Evolutionary conservation across 768 basidiomycete species (phyloP), one percentile per base, ranked within the genome.

Genomic region (Pulveroboletus sp.): DNA sequence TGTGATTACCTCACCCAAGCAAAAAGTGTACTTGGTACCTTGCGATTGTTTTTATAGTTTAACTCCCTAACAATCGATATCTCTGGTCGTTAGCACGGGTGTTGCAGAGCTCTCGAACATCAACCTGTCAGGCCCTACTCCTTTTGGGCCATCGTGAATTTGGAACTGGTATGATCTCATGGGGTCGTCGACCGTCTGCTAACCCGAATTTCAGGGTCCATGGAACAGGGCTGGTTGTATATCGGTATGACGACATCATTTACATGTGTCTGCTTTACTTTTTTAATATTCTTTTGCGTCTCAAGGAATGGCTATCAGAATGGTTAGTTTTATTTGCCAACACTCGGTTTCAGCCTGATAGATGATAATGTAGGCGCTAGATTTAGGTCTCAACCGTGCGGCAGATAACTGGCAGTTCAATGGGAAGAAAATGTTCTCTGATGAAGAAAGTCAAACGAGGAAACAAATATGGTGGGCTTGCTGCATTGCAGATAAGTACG

Each of bases 211-310:
- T 28, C 52, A 76, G 75, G 76, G 27, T 72, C 75, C 12, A 89
- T 90, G 85, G 85, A 89, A 52, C 84, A 88, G 62, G 88, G 86
- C 1, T 94, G 92, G 92, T 74, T 89, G 41, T 88, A 85, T 59
- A 81, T 85, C 55, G 87, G 87, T 84, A 49, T 39, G 59, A 49
- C 55, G 35, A 41, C 31, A 50, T 50, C 3, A 28, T 1, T 35
- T 28, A 26, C 7, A 41, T 48, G n/a, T 45, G 33, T 50, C 21
- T 48, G 8, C 27, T 21, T 21, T 21, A 21, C 37, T 38, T 35
- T 12, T 15, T 15, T 42, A 17, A 46, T 10, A 37, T 42, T 40
- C 46, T 47, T 62, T 24, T 52, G 27, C 33, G 37, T 21, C 40
- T 14, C 8, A 57, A 76, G 83, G 83, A 33, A 83, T 86, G 82